These are phyloP conservation scores for Wickerhamiella pararugosa DNA, from an alignment of 1,139 yeast species.

Conservation along the genomic window DNA sequence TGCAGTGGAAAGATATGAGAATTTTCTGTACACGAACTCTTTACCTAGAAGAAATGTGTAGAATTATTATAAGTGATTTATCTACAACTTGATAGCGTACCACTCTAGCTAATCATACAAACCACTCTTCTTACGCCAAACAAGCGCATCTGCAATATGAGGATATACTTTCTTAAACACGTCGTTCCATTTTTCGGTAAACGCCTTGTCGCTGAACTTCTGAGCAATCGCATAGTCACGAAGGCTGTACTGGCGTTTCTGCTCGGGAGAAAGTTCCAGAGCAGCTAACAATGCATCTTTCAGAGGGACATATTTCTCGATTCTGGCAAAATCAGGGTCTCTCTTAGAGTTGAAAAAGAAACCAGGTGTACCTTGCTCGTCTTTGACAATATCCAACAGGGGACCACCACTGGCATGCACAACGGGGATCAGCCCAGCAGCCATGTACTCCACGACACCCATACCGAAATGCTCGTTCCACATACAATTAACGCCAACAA, in stretches of 20 bases:
- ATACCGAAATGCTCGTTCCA: conserved; percentile 99
- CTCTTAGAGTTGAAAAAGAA: conserved; percentile 55
- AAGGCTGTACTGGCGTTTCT: conserved; percentile 33
- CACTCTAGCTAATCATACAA: conserved; percentile 6
- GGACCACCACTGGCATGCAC: conserved; percentile 97
- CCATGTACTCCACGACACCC: conserved; percentile 78
- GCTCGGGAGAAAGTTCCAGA: conserved; percentile 28
- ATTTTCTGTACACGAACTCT: not conserved
- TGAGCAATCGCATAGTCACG: conserved; percentile 40
- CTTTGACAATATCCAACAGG: conserved; percentile 62
- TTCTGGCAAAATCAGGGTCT: conserved; percentile 36
- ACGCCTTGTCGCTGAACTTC: conserved; percentile 55
- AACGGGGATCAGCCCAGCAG: conserved; percentile 74
- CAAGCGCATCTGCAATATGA: conserved; percentile 2
- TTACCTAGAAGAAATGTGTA: not conserved
- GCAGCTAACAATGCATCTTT: conserved; percentile 32
- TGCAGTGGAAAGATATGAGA: not conserved
- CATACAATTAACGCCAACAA: conserved; percentile 87
- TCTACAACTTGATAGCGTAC: not conserved
- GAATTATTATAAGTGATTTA: not conserved
- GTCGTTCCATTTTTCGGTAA: conserved; percentile 44
- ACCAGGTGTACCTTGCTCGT: conserved; percentile 36
- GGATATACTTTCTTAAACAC: conserved; percentile 8
- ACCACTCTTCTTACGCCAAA: conserved; percentile 1
- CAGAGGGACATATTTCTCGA: conserved; percentile 27